Base-by-base conservation (phyloP, 1,284 basidiomycete species). In the Mycosarcoma mackinlayi region DNA sequence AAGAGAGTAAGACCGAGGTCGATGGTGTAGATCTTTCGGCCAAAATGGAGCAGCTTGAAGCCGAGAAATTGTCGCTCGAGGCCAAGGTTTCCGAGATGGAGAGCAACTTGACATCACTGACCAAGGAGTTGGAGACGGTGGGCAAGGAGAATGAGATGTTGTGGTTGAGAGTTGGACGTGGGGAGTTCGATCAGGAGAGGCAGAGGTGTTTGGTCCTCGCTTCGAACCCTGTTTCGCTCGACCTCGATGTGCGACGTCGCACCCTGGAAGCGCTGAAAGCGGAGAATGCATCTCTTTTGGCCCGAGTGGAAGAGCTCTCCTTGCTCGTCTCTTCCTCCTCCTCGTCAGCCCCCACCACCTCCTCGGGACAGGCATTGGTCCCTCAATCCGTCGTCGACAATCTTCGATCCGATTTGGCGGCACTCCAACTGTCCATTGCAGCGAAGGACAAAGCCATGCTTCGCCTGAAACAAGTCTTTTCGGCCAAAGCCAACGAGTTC, bases 401-500 rank as follows among this genome's bases (percentile, higher is more conserved):
- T 0, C 85, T 89, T 0, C 84, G 85, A 21, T 84, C 85, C 56
- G 90, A 92, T 77, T 89, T 90, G 75, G 74, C 83, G 27, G 87
- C 87, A 25, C 84, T 92, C 1, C 85, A 89, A 67, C 86, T 87
- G 3, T 82, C 64, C 7, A 74, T 84, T 7, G 63, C 62, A 24
- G 64, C 85, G 14, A 85, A 89, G 77, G 91, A 93, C 79, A 93
- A 92, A 79, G 86, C 90, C 24, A 83, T 91, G 24, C 74, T 89
- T 37, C 85, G 92, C 19, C 84, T 94, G 19, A 88, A 91, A 75
- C 87, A 92, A 79, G 83, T 83, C 1, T 93, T 90, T 78, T 83
- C 85, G 0, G 87, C 88, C 31, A 94, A 93, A 81, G 88, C 88
- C 4, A 86, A 88, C 45, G 91, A 93, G 77, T 93, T 94, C 83